A percentile compares a stretch with the other conserved stretches of the same genome.
phyloP scores from a whole-genome alignment of 2,329 filamentous ascomycete species.

The Aspergillus novoparasiticus region DNA sequence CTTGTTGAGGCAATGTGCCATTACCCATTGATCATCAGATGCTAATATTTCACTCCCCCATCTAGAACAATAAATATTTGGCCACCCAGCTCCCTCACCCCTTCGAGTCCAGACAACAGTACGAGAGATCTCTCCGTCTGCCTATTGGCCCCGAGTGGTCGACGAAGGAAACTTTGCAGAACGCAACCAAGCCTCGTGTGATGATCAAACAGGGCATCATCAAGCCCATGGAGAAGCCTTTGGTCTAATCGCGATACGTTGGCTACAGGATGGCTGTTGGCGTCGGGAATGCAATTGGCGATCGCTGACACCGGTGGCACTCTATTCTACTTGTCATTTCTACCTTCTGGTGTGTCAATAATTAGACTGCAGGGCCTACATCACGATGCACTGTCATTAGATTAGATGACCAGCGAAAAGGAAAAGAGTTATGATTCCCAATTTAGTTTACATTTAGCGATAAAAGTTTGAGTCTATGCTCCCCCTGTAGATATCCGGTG shows the following conservation, averaged over 20 bases:
- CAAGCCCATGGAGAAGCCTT: slow-evolving; percentile 79
- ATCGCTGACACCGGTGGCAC: background rate
- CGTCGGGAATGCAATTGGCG: slow-evolving; percentile 3
- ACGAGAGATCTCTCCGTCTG: slow-evolving; percentile 82
- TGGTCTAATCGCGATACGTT: slow-evolving; percentile 43
- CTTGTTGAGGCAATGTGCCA: background rate
- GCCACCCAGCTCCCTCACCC: slow-evolving; percentile 81
- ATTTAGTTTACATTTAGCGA: background rate
- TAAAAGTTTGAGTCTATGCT: background rate
- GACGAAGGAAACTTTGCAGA: slow-evolving; percentile 94
- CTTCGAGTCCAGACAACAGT: slow-evolving; percentile 86
- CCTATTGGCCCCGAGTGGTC: slow-evolving; percentile 93
- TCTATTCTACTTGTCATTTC: background rate
- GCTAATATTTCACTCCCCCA: slow-evolving; percentile 11
- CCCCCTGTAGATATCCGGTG: background rate
- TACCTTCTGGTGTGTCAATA: background rate
- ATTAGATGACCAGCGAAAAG: background rate
- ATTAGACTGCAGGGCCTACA: background rate
- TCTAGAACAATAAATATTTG: slow-evolving; percentile 80
- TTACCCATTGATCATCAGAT: slow-evolving; percentile 1
- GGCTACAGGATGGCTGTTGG: slow-evolving; percentile 11
- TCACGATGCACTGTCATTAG: background rate
- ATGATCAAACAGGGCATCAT: slow-evolving; percentile 91
- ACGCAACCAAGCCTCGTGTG: slow-evolving; percentile 82
- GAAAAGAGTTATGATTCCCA: background rate